phyloP scores from a whole-genome alignment of 164 flowering plant species.

The Vitis rotundifolia region DNA sequence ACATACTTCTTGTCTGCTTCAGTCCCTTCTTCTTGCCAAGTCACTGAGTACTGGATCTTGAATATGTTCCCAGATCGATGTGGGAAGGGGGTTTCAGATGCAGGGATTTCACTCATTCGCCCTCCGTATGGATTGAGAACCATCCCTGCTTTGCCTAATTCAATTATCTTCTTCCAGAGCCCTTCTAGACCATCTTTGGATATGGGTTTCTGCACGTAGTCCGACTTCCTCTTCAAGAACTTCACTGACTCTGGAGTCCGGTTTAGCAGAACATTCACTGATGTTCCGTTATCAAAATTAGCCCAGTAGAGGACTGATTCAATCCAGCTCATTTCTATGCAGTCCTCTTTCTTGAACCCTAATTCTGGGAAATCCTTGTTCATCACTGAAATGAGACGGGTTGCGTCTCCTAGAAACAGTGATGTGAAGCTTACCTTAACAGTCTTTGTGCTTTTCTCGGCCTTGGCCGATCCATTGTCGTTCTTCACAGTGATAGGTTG shows the following conservation, averaged over 20 bases:
- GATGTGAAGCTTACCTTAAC: neutral
- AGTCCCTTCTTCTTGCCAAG: no score
- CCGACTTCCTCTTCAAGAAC: constrained; percentile 1
- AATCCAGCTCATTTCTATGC: constrained; percentile 2
- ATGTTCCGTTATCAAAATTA: neutral
- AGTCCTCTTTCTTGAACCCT: neutral
- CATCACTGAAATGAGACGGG: neutral
- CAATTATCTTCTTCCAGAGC: no score
- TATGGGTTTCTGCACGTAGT: neutral
- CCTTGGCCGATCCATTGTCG: no score
- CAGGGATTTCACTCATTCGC: no score
- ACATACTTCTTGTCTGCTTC: no score
- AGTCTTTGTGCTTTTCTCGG: neutral
- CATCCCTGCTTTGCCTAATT: no score
- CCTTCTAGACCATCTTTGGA: neutral
- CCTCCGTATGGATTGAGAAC: no score
- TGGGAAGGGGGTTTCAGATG: no score
- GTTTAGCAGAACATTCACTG: neutral
- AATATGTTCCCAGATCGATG: no score
- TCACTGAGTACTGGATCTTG: no score
- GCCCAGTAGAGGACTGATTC: neutral
- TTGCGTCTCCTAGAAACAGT: neutral
- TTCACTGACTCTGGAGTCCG: neutral
- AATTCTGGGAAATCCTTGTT: no score
- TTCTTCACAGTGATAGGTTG: no score